Conservation (phyloP, 2,329 filamentous ascomycete species). For the Penicillium sp. region DNA sequence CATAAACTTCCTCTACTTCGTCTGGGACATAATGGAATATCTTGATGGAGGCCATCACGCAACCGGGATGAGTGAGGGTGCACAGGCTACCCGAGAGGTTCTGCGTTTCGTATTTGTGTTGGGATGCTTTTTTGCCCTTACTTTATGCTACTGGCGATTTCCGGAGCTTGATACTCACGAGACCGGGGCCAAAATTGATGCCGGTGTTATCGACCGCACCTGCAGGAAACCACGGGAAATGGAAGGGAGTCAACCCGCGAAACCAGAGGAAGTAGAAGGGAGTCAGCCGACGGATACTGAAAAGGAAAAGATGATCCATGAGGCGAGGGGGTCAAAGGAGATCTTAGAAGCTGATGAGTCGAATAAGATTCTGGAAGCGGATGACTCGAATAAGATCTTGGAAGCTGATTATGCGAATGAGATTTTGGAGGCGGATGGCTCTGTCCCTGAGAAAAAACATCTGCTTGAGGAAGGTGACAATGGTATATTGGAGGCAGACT, state of each 20-base stretch:
- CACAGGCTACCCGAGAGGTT: background rate
- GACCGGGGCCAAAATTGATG: background rate
- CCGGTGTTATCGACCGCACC: background rate
- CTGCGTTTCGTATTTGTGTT: background rate
- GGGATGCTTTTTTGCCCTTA: background rate
- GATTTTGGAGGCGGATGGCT: too few relatives aligned
- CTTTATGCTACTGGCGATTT: background rate
- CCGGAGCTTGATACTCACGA: background rate
- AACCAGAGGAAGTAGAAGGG: too few relatives aligned
- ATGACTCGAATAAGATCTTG: too few relatives aligned
- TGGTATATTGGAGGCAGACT: background rate
- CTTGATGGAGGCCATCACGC: background rate
- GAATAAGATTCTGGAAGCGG: background rate
- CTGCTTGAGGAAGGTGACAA: too few relatives aligned
- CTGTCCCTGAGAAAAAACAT: too few relatives aligned
- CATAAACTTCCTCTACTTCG: background rate
- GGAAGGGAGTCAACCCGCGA: background rate
- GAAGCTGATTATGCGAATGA: too few relatives aligned
- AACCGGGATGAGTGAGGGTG: background rate
- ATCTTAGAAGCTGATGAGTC: background rate
- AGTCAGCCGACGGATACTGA: background rate
- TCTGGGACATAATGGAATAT: background rate
- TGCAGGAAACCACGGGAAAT: background rate
- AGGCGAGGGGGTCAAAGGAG: background rate
- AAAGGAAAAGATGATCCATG: background rate